These are phyloP conservation scores for Leptodermis oblonga DNA, from an alignment of 257 asterid genomes.

Conservation along the genomic window DNA sequence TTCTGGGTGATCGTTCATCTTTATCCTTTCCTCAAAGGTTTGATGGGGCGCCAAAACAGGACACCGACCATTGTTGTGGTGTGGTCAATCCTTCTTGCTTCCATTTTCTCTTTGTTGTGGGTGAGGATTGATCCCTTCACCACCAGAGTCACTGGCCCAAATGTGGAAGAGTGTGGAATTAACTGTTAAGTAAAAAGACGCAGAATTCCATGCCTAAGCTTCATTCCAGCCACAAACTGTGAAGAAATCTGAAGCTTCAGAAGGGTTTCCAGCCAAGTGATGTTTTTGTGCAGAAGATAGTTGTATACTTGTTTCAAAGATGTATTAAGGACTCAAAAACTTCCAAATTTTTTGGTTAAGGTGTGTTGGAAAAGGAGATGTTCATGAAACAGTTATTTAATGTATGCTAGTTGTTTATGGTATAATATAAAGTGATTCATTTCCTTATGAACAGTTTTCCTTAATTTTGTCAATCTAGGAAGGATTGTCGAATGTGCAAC, in stretches of 20 bases:
- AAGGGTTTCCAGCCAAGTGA: not conserved
- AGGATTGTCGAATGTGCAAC: too few relatives aligned
- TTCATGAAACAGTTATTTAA: not conserved
- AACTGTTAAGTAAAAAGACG: conserved; percentile 49
- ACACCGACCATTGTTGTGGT: conserved; percentile 92
- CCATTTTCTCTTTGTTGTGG: conserved; percentile 89
- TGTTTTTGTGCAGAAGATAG: conserved; percentile 12
- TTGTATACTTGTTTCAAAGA: not conserved
- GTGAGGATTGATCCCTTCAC: conserved; percentile 91
- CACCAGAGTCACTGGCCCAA: conserved; percentile 82
- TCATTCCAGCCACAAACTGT: not conserved
- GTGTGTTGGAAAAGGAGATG: not conserved
- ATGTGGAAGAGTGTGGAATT: conserved; percentile 69
- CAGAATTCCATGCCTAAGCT: not conserved
- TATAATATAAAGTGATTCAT: not conserved
- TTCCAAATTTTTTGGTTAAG: not conserved
- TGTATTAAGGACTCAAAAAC: not conserved
- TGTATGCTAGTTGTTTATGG: not conserved
- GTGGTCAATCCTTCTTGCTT: conserved; percentile 93
- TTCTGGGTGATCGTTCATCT: conserved; percentile 98
- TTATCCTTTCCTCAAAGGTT: conserved; percentile 94
- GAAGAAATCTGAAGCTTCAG: not conserved
- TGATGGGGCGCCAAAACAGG: conserved; percentile 92
- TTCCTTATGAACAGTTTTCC: too few relatives aligned
- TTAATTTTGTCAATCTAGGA: too few relatives aligned